Evolutionary conservation across 2,329 filamentous ascomycete species (phyloP), one percentile per base, ranked within the genome.

Genomic region (Fusarium bactridioides): DNA sequence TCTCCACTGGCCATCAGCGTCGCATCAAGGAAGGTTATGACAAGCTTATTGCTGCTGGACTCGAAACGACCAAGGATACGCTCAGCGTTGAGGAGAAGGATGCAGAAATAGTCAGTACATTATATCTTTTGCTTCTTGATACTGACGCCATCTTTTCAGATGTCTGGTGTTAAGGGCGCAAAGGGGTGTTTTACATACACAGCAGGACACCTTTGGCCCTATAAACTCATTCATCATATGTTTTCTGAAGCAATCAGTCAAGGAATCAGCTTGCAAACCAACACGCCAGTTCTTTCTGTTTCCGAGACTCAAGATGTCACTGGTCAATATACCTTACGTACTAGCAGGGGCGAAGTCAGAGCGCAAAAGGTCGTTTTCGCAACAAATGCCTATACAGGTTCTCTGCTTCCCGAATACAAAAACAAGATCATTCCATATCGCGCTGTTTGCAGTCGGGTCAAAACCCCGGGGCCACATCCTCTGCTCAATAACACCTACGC

Each of bases 121-220:
- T 11, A 0, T 21, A 19, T 15, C 10, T 25, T 6, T 11, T 2
- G 4, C 2, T 51, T 4, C 1, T 4, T 2, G 15, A 25, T 21
- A 2, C 48, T 51, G 9, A 51, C 23, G 2, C 4, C 3, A 16
- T 11, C 2, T 3, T 9, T 51, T 2, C 4, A 37, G 48, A 27
- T 53, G 23, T 53, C 48, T 15, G 48, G 48, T 3, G 31, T 53
- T 0, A 53, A 37, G n/a, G 48, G 48, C 5, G 48, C 48, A 9
- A 53, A 53, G 7, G 48, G 48, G 0, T 53, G 48, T 10, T 53
- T 53, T 6, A 53, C 48, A 0, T 53, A 53, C 18, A 53, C 48
- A 2, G 23, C 48, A 21, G 48, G 48, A 2, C 48, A 53, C 0
- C 48, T 53, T 1, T 53, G 48, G 48, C 48, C 31, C 3, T 53